Percentiles rank a stretch among this genome's conserved stretches.
These are phyloP conservation scores for Penicillium nordicum DNA, from an alignment of 2,329 filamentous ascomycete species.

Conservation along the genomic window DNA sequence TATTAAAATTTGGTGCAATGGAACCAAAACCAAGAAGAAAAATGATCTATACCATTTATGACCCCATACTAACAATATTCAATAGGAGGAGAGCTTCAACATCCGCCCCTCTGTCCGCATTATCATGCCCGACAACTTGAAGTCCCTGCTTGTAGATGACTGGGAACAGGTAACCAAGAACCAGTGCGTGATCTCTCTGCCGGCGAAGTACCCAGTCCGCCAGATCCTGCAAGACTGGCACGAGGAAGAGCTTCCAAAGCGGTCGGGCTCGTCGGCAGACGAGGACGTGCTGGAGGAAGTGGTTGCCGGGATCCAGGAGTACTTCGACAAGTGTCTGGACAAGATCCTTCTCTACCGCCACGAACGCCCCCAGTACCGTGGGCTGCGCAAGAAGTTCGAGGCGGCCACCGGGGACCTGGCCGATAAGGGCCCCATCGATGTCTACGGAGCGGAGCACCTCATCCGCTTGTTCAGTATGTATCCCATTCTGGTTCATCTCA, in stretches of 20 bases:
- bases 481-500: neutral
- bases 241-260: conserved; percentile 64
- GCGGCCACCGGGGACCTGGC: conserved; percentile 60
- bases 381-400: conserved; percentile 69
- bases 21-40: neutral
- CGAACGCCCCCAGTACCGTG: conserved; percentile 82
- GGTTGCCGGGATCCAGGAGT: conserved; percentile 78
- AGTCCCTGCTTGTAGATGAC: conserved; percentile 91
- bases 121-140: conserved; percentile 81
- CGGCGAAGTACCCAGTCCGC: conserved; percentile 70
- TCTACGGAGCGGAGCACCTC: conserved; percentile 91
- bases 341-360: conserved; percentile 91
- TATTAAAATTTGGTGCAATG: neutral
- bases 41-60: neutral
- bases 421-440: conserved; percentile 70
- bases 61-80: conserved; percentile 1
- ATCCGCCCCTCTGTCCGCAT: conserved; percentile 81
- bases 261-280: conserved; percentile 59
- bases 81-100: conserved; percentile 83
- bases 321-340: conserved; percentile 87
- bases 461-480: conserved; percentile 78
- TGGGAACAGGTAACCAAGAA: conserved; percentile 99
- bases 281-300: conserved; percentile 88
- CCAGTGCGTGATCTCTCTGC: conserved; percentile 80
- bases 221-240: conserved; percentile 79